A percentile compares a stretch with the other conserved stretches of the same genome.
These are phyloP conservation scores for Stropharia rugosoannulata DNA, from an alignment of 768 basidiomycete species.

Conservation along the genomic window DNA sequence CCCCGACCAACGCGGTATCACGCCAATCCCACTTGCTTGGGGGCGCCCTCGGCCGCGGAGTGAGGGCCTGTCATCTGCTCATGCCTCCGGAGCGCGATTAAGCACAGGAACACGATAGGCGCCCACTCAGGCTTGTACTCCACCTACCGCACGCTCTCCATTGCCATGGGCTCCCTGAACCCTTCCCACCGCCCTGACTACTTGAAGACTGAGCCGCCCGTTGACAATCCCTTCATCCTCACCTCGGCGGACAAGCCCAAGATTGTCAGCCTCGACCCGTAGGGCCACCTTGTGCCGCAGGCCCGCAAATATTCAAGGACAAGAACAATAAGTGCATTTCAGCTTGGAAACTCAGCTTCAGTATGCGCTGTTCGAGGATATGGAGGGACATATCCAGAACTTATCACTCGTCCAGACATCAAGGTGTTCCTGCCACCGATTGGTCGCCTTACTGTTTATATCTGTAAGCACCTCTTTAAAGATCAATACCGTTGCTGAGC, in stretches of 20 bases:
- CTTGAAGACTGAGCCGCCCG: slow-evolving; percentile 79
- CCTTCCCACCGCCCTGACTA: slow-evolving; percentile 85
- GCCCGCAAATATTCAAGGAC: slow-evolving; percentile 75
- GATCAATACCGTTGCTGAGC: not conserved
- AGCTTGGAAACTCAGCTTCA: slow-evolving; percentile 84
- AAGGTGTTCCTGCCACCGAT: slow-evolving; percentile 96
- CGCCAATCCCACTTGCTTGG: slow-evolving; percentile 80
- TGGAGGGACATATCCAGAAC: slow-evolving; percentile 96
- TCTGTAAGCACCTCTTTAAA: slow-evolving; percentile 49
- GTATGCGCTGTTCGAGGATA: slow-evolving; percentile 94
- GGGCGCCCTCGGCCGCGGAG: slow-evolving; percentile 61
- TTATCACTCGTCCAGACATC: slow-evolving; percentile 93
- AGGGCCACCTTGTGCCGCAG: slow-evolving; percentile 82
- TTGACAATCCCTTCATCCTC: slow-evolving; percentile 73
- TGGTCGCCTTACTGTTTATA: slow-evolving; percentile 88
- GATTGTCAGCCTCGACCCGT: slow-evolving; percentile 94
- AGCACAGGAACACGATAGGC: slow-evolving; percentile 90
- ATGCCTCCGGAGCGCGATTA: slow-evolving; percentile 79
- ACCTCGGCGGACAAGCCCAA: slow-evolving; percentile 74
- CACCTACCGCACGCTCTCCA: slow-evolving; percentile 90
- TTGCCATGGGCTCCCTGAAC: slow-evolving; percentile 83
- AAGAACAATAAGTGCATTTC: slow-evolving; percentile 65
- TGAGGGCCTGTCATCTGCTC: slow-evolving; percentile 92
- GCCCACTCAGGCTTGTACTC: slow-evolving; percentile 94
- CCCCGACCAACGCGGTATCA: slow-evolving; percentile 90